These are phyloP conservation scores for Luvunga scandens DNA, from an alignment of 345 rosid species.

Conservation along the genomic window DNA sequence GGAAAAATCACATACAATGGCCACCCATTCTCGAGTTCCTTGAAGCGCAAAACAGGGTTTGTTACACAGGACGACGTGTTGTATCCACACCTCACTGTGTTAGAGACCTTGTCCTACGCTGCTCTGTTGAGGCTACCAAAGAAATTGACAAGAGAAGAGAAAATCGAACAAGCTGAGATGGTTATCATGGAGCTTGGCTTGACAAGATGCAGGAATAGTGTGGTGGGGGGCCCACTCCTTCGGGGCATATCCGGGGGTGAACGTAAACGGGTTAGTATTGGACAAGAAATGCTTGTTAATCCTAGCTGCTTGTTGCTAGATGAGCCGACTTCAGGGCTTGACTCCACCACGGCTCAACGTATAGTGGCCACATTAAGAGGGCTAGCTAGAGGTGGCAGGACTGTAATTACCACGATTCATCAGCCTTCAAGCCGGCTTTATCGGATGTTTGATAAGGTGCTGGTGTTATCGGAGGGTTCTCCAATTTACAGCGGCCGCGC, in stretches of 20 bases:
- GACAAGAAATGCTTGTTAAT: constrained; percentile 85
- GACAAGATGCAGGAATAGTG: constrained; percentile 50
- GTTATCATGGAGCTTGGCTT: constrained; percentile 75
- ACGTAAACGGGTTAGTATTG: constrained; percentile 84
- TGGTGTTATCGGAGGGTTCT: constrained; percentile 73
- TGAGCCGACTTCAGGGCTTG: constrained; percentile 93
- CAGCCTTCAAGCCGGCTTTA: constrained; percentile 89
- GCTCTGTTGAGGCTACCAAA: constrained; percentile 78
- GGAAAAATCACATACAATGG: constrained; percentile 70
- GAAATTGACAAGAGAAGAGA: constrained; percentile 52
- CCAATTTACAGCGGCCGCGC: constrained; percentile 69
- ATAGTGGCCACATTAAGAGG: constrained; percentile 54
- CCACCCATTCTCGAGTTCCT: constrained; percentile 58
- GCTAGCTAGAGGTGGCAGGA: constrained; percentile 74
- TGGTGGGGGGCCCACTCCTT: constrained; percentile 73
- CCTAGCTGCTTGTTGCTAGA: constrained; percentile 84
- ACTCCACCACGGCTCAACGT: constrained; percentile 82
- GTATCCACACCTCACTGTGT: constrained; percentile 82
- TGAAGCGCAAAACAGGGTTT: constrained; percentile 79
- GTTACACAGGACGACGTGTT: constrained; percentile 84
- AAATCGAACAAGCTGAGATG: constrained; percentile 61
- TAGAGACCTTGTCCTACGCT: constrained; percentile 71
- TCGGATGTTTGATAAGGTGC: constrained; percentile 76
- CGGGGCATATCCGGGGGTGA: constrained; percentile 93
- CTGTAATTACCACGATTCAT: constrained; percentile 79